Evolutionary conservation across 495 filamentous ascomycete species (phyloP), one percentile per base, ranked within the genome.

Genomic region (Penicillium lividum): DNA sequence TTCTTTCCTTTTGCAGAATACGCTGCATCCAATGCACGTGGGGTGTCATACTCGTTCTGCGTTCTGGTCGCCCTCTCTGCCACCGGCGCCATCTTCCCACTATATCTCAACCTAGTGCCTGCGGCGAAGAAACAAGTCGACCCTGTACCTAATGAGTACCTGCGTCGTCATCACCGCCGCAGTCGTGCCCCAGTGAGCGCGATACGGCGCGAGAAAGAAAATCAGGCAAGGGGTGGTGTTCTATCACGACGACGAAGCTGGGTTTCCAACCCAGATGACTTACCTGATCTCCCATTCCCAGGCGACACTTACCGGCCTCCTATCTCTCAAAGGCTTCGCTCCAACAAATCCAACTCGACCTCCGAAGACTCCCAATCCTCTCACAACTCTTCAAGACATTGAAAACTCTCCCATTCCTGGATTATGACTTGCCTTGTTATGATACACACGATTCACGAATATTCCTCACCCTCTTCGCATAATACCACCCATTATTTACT

Each of bases 51-150:
- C 54, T 82, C 81, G 0, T 85, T 78, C 62, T 80, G 76, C 53
- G 78, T 89, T 16, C 68, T 84, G 7, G 74, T 87, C 8, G 85
- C 86, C 4, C 64, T 82, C 9, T 88, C 84, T 51, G 74, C 80
- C 1, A 78, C 77, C 25, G 85, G 83, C 1, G 69, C 77, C 4
- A 63, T 86, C 6, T 86, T 87, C 66, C 85, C 88, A 0, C 5
- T 87, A 0, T 88, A 86, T 68, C 69, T 89, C 31, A 84, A 84
- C 53, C 25, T 81, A 3, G 70, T 80, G 8, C 78, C 80, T 3
- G 73, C 72, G 5, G 88, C 84, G n/a, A 79, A 82, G 65, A 77
- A 80, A 57, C 81, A 89, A 60, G 80, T 86, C 11, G 86, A 88
- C 68, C 82, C 84, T 0, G 73, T 82, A 2, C 74, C 74, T 7